Evolutionary conservation across 2,329 filamentous ascomycete genomes (phyloP).

Genomic region (Xylaria sp.): DNA sequence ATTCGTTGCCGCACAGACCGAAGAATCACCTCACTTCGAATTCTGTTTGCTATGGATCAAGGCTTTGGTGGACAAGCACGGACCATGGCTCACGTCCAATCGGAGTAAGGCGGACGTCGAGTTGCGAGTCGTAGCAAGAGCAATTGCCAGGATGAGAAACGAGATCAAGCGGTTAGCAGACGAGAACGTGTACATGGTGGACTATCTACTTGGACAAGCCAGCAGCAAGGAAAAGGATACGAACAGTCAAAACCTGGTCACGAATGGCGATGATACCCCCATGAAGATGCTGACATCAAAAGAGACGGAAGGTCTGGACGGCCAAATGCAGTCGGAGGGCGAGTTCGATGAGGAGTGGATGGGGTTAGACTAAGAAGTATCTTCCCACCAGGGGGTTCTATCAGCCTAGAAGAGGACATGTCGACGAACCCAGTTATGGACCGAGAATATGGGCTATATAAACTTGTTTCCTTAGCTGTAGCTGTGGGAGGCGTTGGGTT

Average conservation of each 20-base stretch:
- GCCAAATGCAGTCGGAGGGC: constrained; percentile 26
- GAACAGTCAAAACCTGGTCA: constrained; percentile 9
- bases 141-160: constrained; percentile 76
- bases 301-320: constrained; percentile 20
- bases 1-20: constrained; percentile 84
- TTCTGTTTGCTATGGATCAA: constrained; percentile 95
- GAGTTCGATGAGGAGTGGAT: constrained; percentile 37
- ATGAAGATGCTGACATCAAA: constrained; percentile 29
- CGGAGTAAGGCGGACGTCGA: constrained; percentile 80
- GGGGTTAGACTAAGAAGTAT: constrained; percentile 33
- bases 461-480: neutral
- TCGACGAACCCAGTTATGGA: neutral
- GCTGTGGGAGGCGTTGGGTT: neutral
- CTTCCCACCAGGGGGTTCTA: neutral
- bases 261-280: constrained; percentile 22
- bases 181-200: constrained; percentile 85
- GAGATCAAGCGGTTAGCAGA: constrained; percentile 84
- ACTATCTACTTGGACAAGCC: constrained; percentile 70
- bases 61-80: constrained; percentile 78
- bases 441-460: too few relatives aligned
- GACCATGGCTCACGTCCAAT: constrained; percentile 81
- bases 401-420: neutral
- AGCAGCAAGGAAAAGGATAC: constrained; percentile 20
- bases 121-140: constrained; percentile 78
- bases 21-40: constrained; percentile 90